Evolutionary conservation across 768 basidiomycete genomes (phyloP), one percentile per base, ranked within the genome.

Genomic region (Artomyces pyxidatus): DNA sequence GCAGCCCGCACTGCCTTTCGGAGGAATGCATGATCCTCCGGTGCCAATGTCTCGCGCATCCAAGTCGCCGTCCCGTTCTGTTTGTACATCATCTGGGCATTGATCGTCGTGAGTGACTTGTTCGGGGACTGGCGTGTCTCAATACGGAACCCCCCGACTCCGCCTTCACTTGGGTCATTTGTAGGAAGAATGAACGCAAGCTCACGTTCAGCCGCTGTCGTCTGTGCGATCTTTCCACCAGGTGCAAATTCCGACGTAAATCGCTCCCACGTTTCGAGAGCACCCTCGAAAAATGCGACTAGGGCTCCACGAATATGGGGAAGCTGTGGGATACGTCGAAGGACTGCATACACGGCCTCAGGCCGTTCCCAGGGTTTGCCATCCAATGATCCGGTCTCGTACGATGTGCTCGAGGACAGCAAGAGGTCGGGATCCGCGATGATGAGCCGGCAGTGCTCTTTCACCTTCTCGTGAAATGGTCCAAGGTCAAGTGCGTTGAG

Each of bases 401-500:
- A 53, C 19, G 56, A 45, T 12, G 44, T 21, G 17, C 38, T 26
- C 1, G 46, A 45, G 7, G 43, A 3, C 17, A 59, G 27, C 21
- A 61, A 40, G n/a, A 57, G 42, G 16, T 28, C 19, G n/a, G 52
- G 52, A 45, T 58, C 35, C 2, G 12, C 48, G n/a, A 57, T 49
- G 22, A 63, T 45, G 9, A 16, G 14, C 2, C 45, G 30, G 27
- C 61, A 50, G 41, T 60, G 59, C 10, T 16, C 42, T 3, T 45
- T 52, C 19, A 62, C 45, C 21, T 52, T 22, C 19, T 45, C 21
- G 41, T 63, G 62, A 26, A 61, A 56, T 4, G 57, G 44, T 5
- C 54, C 51, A 37, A 63, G 53, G 17, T 58, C 52, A 5, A 65
- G 53, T 9, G 59, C 38, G 48, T 65, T 67, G 14, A 40, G 37